A percentile compares a stretch with the other conserved stretches of the same genome.
These are phyloP conservation scores for Aspergillus nidulans DNA, from an alignment of 495 filamentous ascomycete genomes.

Conservation along the genomic window DNA sequence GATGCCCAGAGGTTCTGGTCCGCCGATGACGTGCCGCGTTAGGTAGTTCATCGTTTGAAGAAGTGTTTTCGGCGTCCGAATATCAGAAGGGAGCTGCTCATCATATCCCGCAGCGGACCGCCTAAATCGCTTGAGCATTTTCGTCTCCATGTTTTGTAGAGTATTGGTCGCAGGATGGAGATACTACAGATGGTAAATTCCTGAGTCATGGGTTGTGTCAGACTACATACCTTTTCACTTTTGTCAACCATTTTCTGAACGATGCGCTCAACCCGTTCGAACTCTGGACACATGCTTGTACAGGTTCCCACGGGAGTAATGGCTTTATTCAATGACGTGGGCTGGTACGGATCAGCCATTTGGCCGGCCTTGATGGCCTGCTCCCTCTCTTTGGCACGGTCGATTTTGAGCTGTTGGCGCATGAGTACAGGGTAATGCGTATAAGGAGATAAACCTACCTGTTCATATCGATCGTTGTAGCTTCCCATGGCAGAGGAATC, in stretches of 20 bases:
- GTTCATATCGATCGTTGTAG: slow-evolving; percentile 41
- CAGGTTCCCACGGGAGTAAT: slow-evolving; percentile 87
- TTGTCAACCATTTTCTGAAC: slow-evolving; percentile 61
- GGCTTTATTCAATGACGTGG: slow-evolving; percentile 72
- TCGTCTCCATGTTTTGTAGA: slow-evolving; percentile 44
- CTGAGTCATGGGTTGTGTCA: neutral
- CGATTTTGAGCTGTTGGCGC: slow-evolving; percentile 53
- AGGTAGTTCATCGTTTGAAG: slow-evolving; percentile 79
- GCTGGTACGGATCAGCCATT: slow-evolving; percentile 86
- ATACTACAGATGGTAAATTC: slow-evolving; percentile 24
- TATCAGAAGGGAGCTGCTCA: slow-evolving; percentile 85
- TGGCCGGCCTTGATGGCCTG: slow-evolving; percentile 67
- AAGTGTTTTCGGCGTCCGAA: slow-evolving; percentile 73
- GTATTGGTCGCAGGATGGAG: slow-evolving; percentile 33
- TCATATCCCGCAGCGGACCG: slow-evolving; percentile 91
- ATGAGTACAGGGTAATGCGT: slow-evolving; percentile 18
- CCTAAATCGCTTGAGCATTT: slow-evolving; percentile 82
- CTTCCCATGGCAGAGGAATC: slow-evolving; percentile 21
- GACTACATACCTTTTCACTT: slow-evolving; percentile 49
- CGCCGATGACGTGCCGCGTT: slow-evolving; percentile 65
- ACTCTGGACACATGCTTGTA: slow-evolving; percentile 90
- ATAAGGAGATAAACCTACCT: slow-evolving; percentile 26
- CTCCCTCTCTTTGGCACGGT: slow-evolving; percentile 63
- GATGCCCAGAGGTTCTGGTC: slow-evolving; percentile 56
- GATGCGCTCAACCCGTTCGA: slow-evolving; percentile 76